Evolutionary conservation across 495 filamentous ascomycete species (phyloP).

Genomic region (Aspergillus asperescens): DNA sequence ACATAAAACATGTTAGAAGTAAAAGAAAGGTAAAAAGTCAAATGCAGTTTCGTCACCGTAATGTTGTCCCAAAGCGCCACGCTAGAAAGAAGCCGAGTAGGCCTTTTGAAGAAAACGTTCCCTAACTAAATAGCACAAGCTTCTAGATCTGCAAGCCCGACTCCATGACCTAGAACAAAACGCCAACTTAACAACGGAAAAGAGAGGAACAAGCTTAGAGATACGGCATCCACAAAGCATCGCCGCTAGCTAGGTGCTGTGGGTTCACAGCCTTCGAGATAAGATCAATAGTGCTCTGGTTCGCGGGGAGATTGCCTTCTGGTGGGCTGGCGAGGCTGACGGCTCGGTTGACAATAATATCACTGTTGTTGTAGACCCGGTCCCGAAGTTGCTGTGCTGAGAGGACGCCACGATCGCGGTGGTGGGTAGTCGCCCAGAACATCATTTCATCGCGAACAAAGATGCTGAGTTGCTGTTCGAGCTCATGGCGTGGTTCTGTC

Average conservation of each 20-base stretch:
- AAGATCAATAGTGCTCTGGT: constrained; percentile 92
- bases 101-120: constrained; percentile 12
- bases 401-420: constrained; percentile 63
- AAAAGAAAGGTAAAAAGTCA: constrained; percentile 10
- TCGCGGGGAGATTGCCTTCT: constrained; percentile 73
- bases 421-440: constrained; percentile 86
- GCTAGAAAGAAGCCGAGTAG: constrained; percentile 27
- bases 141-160: constrained; percentile 11
- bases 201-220: constrained; percentile 47
- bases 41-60: constrained; percentile 23
- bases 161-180: constrained; percentile 17
- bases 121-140: constrained; percentile 8
- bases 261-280: constrained; percentile 83
- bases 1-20: constrained; percentile 7
- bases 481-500: constrained; percentile 81
- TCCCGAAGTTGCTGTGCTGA: constrained; percentile 73
- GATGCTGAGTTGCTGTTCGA: constrained; percentile 86
- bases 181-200: constrained; percentile 16
- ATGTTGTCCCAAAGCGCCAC: constrained; percentile 29
- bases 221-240: constrained; percentile 97
- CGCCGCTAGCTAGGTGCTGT: constrained; percentile 71
- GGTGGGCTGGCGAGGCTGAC: constrained; percentile 66
- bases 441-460: constrained; percentile 98
- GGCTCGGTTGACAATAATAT: constrained; percentile 84
- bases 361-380: constrained; percentile 80